Evolutionary conservation across 495 filamentous ascomycete genomes (phyloP), one percentile per base, ranked within the genome.

Genomic region (Cladorrhinum samala): DNA sequence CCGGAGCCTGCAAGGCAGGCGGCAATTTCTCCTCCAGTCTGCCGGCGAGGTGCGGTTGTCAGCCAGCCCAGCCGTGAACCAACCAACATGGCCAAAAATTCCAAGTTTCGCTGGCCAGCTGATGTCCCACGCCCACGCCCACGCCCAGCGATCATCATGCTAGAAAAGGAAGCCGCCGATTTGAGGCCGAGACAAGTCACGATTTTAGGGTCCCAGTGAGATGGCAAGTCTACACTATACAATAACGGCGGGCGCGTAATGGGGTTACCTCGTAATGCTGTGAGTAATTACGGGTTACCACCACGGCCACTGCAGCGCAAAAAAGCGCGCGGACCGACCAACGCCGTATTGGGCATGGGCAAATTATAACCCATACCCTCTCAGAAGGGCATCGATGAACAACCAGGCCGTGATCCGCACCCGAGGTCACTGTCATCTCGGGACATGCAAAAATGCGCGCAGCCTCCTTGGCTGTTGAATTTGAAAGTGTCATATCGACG

Each of bases 321-420:
- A 47, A 47, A 47, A 16, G 42, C 45, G 21, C 45, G 24, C 45
- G 45, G 45, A 17, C 45, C 45, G 45, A 47, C 24, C 45, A 47
- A 47, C 14, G 20, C 45, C 45, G 45, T 47, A 20, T 47, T 47
- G 5, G 45, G 45, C 21, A 47, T 47, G 45, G 45, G 14, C 13
- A 23, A 24, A 41, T 27, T 42, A 41, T 18, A 33, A 33, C 27
- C 27, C 27, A n/a, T n/a, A n/a, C n/a, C n/a, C n/a, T n/a, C n/a
- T 11, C 27, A 33, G 11, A 11, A 33, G 6, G 11, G 11, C 5
- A 33, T 6, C 27, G 27, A 33, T 33, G 27, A 33, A 33, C 27
- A 33, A 18, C 46, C 27, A 38, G 5, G 23, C 13, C 48, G 48
- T 50, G 39, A 17, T 47, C 24, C 23, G 9, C n/a, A 33, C 24